Evolutionary conservation across 1,284 basidiomycete genomes (phyloP), one percentile per base, ranked within the genome.

Genomic region (Cryptococcus sp.): DNA sequence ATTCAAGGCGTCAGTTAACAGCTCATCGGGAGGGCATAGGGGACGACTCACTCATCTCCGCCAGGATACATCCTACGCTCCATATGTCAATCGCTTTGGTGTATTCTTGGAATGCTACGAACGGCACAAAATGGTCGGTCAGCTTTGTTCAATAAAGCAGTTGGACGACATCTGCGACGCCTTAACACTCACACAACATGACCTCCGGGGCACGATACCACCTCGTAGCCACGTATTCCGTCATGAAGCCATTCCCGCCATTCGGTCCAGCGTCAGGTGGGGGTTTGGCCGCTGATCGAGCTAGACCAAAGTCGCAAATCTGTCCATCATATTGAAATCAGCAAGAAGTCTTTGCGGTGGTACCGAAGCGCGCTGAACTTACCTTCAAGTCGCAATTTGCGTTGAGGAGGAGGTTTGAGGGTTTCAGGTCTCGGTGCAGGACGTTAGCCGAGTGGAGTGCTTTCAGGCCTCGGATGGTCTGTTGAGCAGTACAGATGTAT

Each of bases 141-240:
- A 60, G 51, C 22, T 50, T n/a, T 31, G 25, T 5, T 38, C 39
- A 44, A 16, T n/a, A 51, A 16, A n/a, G 13, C 10, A 35, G 7
- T 8, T 35, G 31, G 13, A 35, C 10, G 25, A 35, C 31, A 35
- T 35, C 13, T 2, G 31, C 31, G 8, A 10, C 31, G 13, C 31
- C 2, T 4, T 2, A 10, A 35, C 4, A 73, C 76, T 65, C 56
- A 79, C 78, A 93, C 44, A 95, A 83, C 93, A 95, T 95, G 62
- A 95, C 91, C 78, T 95, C 92, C 0, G 93, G 92, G 0, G 92
- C 93, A 27, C 92, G 87, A 73, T 95, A 95, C 93, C 92, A 95
- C 74, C 92, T 83, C 23, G 93, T 93, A 6, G 91, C 91, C 39
- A 93, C 91, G 68, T 93, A 93, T 84, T 95, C 93, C 0, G 92